Conservation (phyloP, 148 eudicot genomes). For the Diospyros lotus region DNA sequence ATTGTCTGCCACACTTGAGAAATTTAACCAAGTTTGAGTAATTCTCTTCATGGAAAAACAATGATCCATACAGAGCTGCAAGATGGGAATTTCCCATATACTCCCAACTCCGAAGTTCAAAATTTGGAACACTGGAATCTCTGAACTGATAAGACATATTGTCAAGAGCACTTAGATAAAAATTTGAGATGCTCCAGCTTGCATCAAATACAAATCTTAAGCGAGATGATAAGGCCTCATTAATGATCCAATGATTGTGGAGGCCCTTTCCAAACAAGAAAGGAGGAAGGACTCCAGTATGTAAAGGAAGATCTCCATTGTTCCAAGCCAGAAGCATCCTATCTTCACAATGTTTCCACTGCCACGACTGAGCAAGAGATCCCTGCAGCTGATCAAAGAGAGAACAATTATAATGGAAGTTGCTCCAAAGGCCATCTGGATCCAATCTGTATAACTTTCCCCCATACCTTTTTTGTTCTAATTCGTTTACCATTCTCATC, state of each 20-base stretch:
- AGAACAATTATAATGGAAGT: constrained; percentile 20
- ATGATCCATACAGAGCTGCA: constrained; percentile 60
- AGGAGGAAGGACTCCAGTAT: constrained; percentile 86
- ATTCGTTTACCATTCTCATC: constrained; percentile 43
- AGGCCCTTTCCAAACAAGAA: constrained; percentile 75
- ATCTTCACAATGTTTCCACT: constrained; percentile 39
- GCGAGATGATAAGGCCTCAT: constrained; percentile 67
- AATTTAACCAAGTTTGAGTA: constrained; percentile 50
- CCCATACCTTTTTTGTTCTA: constrained; percentile 48
- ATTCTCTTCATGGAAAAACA: constrained; percentile 50
- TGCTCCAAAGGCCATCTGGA: constrained; percentile 7
- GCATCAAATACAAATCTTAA: constrained; percentile 68
- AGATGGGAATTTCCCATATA: constrained; percentile 51
- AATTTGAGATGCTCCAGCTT: constrained; percentile 63
- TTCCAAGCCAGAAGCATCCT: constrained; percentile 90
- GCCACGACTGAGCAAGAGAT: constrained; percentile 33
- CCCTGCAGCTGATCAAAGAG: constrained; percentile 75
- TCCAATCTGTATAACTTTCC: constrained; percentile 20
- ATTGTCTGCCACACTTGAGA: constrained; percentile 52
- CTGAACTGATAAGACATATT: constrained; percentile 18
- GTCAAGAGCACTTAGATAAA: constrained; percentile 36
- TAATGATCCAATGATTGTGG: constrained; percentile 76
- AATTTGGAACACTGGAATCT: background rate
- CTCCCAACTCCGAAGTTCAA: constrained; percentile 52
- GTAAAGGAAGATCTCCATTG: constrained; percentile 67